Evolutionary conservation across 768 basidiomycete genomes (phyloP).

Genomic region (Butyriboletus loyo): DNA sequence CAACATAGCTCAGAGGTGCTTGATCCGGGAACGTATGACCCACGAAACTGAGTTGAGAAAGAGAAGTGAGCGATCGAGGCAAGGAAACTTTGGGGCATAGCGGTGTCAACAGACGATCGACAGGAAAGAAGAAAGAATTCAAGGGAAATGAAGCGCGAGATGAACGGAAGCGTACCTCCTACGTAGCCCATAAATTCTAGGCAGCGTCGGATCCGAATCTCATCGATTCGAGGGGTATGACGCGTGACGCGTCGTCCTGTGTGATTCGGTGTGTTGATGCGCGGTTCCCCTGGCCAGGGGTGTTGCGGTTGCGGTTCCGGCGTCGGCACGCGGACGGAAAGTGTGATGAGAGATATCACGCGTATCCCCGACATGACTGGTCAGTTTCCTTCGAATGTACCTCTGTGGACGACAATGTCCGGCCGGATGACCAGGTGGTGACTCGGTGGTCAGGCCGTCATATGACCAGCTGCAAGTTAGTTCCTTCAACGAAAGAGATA

Average conservation of each 20-base stretch:
- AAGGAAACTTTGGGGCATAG: background rate
- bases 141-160: background rate
- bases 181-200: no score
- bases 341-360: background rate
- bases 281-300: background rate
- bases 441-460: background rate
- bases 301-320: no score
- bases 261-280: background rate
- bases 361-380: background rate
- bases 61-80: background rate
- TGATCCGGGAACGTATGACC: background rate
- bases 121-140: background rate
- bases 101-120: background rate
- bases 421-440: background rate
- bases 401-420: background rate
- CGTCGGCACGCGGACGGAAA: no score
- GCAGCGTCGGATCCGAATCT: background rate
- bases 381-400: background rate
- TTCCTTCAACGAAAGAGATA: background rate
- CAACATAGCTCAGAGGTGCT: no score
- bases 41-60: background rate
- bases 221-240: background rate
- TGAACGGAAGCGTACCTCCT: background rate
- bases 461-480: background rate
- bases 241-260: background rate